Evolutionary conservation across 306 rosid genomes (phyloP).

Genomic region (Morella rubra): DNA sequence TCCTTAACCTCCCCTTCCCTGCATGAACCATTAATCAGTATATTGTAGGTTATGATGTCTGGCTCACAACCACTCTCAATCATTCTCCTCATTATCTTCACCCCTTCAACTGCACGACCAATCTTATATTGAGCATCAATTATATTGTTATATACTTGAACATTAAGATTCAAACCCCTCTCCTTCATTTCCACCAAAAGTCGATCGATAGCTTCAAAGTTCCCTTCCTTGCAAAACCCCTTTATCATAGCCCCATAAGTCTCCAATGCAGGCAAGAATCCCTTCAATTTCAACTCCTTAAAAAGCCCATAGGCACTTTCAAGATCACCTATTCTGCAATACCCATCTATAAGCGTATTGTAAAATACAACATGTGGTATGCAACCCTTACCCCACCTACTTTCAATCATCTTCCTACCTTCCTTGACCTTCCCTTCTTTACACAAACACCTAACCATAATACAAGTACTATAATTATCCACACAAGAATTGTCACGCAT

Average conservation of each 20-base stretch:
- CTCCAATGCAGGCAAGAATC: conserved; percentile 55
- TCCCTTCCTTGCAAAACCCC: conserved; percentile 70
- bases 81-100: conserved; percentile 48
- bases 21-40: conserved; percentile 58
- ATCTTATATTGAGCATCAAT: conserved; percentile 60
- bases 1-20: conserved; percentile 54
- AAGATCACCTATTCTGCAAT: conserved; percentile 64
- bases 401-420: conserved; percentile 56
- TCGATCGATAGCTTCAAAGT: conserved; percentile 50
- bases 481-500: conserved; percentile 35
- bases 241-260: conserved; percentile 66
- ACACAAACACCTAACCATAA: conserved; percentile 68
- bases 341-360: conserved; percentile 66
- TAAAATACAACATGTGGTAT: conserved; percentile 74
- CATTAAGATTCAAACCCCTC: conserved; percentile 56
- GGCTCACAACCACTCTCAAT: conserved; percentile 60
- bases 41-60: conserved; percentile 68
- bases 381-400: conserved; percentile 71
- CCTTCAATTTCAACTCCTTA: conserved; percentile 64
- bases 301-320: conserved; percentile 47
- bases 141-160: conserved; percentile 56
- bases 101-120: conserved; percentile 40
- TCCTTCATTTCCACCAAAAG: conserved; percentile 61
- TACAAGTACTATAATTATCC: conserved; percentile 73
- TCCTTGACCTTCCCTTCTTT: conserved; percentile 58